Base-by-base conservation (phyloP, 2,329 filamentous ascomycete genomes). In the Pseudogymnoascus sp. region DNA sequence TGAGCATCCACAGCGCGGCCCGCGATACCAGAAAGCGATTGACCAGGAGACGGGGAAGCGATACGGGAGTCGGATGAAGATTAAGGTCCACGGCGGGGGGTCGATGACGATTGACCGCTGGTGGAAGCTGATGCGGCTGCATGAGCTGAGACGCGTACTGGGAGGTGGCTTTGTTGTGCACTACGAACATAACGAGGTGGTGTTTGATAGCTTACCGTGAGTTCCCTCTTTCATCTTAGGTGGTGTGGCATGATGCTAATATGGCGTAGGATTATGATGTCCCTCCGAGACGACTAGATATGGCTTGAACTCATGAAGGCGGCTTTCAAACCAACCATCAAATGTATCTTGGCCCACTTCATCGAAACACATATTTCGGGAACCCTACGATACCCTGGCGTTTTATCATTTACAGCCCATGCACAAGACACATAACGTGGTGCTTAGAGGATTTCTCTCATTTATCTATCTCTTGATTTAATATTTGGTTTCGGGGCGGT, bases 61-160 rank as follows among this genome's bases (percentile, higher is more conserved):
- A 59, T 86, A 86, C 65, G 87, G 87, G 5, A 86, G 82, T 64
- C 80, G 86, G 64, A 78, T 88, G 76, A 82, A 77, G 10, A 78
- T 90, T 40, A 81, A 82, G 63, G 82, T 90, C 63, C 79, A 82
- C 62, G 78, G 79, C 21, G 81, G 80, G 56, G 83, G 84, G 2
- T 79, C 82, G 62, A 83, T 90, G 77, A 80, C 77, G 60, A 84
- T 90, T 60, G 86, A 90, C 73, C 82, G 82, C 67, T 91, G 88
- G 88, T 90, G 88, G 88, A 90, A 90, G 74, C 77, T 89, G 68
- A 79, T 85, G 68, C 79, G 87, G 31, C 74, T 89, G 60, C 83
- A 86, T 65, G 81, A 82, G 2, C 74, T 90, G 62, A 81, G 84
- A 70, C 75, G 86, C 40, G 76, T 86, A 31, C 75, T 90, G 42